These are phyloP conservation scores for Liquidambar formosana DNA, from an alignment of 164 flowering plant genomes.

Conservation along the genomic window DNA sequence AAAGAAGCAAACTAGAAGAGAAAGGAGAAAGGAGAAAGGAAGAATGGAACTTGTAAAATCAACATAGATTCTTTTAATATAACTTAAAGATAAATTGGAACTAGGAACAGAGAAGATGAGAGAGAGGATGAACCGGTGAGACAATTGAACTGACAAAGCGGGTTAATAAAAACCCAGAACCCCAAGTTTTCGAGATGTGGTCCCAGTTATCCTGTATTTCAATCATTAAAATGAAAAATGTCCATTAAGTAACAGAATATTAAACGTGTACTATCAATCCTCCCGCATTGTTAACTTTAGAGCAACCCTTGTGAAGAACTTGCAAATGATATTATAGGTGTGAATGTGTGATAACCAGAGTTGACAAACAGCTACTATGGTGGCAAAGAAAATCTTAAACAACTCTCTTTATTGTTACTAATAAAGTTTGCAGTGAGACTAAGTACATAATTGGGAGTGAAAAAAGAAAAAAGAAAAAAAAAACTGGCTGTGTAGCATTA, in stretches of 20 bases:
- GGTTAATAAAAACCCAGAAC: conserved; percentile 73
- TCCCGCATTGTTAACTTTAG: too few species aligned
- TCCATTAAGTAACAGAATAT: conserved; percentile 1
- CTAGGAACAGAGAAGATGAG: not conserved
- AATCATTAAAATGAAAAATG: not conserved
- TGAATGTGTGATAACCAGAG: too few species aligned
- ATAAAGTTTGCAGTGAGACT: too few species aligned
- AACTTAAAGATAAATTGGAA: not conserved
- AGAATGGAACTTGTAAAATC: not conserved
- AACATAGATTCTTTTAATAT: not conserved
- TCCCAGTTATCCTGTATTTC: conserved; percentile 83
- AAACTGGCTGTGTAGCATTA: too few species aligned
- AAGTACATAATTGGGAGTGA: too few species aligned
- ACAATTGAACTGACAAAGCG: conserved; percentile 75
- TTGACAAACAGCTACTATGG: too few species aligned
- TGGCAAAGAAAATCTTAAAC: too few species aligned
- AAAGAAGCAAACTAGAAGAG: conserved; percentile 67
- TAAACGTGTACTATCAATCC: not conserved
- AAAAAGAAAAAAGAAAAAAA: too few species aligned
- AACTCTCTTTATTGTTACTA: too few species aligned
- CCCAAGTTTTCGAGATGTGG: conserved; percentile 60
- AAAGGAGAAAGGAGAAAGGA: conserved; percentile 9
- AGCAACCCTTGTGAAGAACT: too few species aligned
- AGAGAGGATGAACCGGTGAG: conserved; percentile 55
- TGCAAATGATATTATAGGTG: too few species aligned